These are phyloP conservation scores for Tylopilus subfusipes DNA, from an alignment of 768 basidiomycete genomes.

Conservation along the genomic window DNA sequence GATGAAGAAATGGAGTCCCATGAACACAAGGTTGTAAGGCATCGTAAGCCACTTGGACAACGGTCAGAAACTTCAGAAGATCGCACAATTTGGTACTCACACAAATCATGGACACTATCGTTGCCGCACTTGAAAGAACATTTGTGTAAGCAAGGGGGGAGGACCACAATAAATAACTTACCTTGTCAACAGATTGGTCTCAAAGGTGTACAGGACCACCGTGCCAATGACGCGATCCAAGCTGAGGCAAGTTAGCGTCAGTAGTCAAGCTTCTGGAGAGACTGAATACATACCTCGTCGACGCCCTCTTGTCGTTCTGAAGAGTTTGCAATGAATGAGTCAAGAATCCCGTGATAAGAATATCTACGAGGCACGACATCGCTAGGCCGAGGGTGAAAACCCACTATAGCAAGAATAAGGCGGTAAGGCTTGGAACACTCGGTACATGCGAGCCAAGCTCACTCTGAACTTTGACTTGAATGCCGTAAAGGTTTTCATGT, in stretches of 20 bases:
- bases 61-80: background rate
- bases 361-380: constrained; percentile 46
- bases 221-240: constrained; percentile 46
- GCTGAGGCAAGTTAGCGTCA: constrained; percentile 20
- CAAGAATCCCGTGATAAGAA: constrained; percentile 46
- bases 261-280: background rate
- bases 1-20: constrained; percentile 53
- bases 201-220: constrained; percentile 50
- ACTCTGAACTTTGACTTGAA: constrained; percentile 27
- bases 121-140: constrained; percentile 32
- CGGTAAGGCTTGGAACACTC: background rate
- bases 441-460: background rate
- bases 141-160: background rate
- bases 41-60: constrained; percentile 42
- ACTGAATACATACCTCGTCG: constrained; percentile 31
- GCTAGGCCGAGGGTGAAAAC: constrained; percentile 50
- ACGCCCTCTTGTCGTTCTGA: constrained; percentile 37
- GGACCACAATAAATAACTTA: constrained; percentile 10
- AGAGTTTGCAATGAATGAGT: constrained; percentile 42
- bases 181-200: constrained; percentile 51
- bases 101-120: constrained; percentile 41
- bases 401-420: constrained; percentile 33
- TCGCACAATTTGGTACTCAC: constrained; percentile 27
- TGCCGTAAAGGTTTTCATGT: constrained; percentile 19
- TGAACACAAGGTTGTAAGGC: constrained; percentile 47